Evolutionary conservation across 495 filamentous ascomycete genomes (phyloP).

Genomic region (Neurospora terricola): DNA sequence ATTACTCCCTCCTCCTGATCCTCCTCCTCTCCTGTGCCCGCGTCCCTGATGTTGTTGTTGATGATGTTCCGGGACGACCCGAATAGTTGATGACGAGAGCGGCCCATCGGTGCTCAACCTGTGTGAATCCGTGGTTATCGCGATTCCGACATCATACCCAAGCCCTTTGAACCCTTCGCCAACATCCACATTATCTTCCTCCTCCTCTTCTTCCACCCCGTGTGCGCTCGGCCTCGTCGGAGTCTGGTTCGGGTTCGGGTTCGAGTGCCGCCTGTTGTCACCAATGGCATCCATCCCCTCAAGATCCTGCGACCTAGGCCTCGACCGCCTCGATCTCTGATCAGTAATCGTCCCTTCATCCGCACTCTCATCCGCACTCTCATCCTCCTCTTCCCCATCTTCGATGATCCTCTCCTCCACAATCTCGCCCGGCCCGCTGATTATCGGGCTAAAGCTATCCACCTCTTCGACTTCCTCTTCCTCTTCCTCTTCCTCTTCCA

Average conservation of each 20-base stretch:
- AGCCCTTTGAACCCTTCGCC: background rate
- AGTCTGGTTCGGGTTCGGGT: background rate
- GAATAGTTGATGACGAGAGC: background rate
- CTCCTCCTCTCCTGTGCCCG: background rate
- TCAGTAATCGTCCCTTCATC: background rate
- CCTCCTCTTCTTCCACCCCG: background rate
- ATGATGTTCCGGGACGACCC: background rate
- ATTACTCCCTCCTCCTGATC: background rate
- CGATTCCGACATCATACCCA: background rate
- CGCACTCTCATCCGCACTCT: background rate
- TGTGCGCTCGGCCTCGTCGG: background rate
- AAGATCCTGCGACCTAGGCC: background rate
- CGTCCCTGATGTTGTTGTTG: background rate
- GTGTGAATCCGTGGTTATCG: background rate
- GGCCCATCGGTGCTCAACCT: background rate
- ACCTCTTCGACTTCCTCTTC: slow-evolving; percentile 54
- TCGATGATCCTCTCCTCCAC: slow-evolving; percentile 46
- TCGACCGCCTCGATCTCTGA: background rate
- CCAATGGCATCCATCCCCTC: background rate
- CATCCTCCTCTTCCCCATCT: slow-evolving; percentile 24
- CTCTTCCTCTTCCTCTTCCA: slow-evolving; percentile 25
- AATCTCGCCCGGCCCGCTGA: slow-evolving; percentile 37
- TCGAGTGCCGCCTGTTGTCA: background rate
- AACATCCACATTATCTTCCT: background rate
- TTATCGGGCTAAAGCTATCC: slow-evolving; percentile 50